These are phyloP conservation scores for Mikania micrantha DNA, from an alignment of 129 eudicot genomes.

Conservation along the genomic window DNA sequence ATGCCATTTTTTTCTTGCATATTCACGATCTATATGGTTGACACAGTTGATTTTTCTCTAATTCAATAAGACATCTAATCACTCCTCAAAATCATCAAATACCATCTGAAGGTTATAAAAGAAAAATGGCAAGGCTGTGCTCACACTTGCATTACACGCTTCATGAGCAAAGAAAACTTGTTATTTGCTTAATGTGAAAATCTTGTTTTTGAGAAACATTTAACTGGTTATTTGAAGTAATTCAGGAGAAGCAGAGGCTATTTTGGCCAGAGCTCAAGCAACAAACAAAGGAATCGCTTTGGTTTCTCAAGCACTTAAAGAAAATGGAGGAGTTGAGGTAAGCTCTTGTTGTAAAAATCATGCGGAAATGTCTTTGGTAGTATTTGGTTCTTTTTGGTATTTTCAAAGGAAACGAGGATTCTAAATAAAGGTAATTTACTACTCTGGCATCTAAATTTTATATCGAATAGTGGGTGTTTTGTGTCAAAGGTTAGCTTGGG, in stretches of 20 bases:
- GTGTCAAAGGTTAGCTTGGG: no score
- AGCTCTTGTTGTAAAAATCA: background rate
- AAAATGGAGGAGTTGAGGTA: constrained; percentile 76
- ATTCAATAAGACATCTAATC: background rate
- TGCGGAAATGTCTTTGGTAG: background rate
- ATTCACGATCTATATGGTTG: background rate
- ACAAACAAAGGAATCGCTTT: constrained; percentile 65
- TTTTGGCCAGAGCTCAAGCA: constrained; percentile 74
- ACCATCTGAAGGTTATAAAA: background rate
- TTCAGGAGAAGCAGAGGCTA: constrained; percentile 93
- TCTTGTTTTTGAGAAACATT: background rate
- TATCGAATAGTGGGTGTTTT: background rate
- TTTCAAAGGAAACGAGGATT: background rate
- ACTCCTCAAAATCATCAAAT: background rate
- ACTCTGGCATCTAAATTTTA: background rate
- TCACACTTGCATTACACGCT: background rate
- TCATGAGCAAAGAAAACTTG: background rate
- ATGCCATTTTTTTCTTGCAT: background rate
- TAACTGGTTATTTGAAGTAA: background rate
- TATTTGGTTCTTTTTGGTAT: background rate
- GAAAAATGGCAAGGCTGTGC: background rate
- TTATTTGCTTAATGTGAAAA: background rate
- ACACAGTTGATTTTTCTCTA: background rate
- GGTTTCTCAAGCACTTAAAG: constrained; percentile 65
- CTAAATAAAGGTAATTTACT: background rate